Evolutionary conservation across 148 eudicot species (phyloP).

Genomic region (Arctostaphylos glauca): DNA sequence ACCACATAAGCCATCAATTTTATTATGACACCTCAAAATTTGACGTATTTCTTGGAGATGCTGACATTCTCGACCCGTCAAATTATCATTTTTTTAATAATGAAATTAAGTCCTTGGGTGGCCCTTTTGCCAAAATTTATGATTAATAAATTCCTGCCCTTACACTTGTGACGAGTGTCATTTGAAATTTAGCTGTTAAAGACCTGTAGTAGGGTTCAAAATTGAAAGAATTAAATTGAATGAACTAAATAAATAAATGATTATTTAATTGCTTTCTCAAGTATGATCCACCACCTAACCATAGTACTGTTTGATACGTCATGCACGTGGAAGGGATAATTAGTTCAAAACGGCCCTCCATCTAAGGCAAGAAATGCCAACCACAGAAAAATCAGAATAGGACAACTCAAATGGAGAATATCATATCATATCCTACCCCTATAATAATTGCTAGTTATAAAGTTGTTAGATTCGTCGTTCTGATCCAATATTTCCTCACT

Average conservation of each 20-base stretch:
- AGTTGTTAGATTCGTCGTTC: too few relatives aligned
- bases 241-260: neutral
- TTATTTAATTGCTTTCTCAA: neutral
- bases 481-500: too few relatives aligned
- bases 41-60: too few relatives aligned
- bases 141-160: neutral
- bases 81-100: neutral
- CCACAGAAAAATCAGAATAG: neutral
- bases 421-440: neutral
- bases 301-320: constrained; percentile 8
- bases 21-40: too few relatives aligned
- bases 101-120: neutral
- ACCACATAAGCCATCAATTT: too few relatives aligned
- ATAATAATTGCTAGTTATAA: neutral
- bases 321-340: neutral
- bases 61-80: too few relatives aligned
- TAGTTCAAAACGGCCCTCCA: neutral
- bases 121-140: neutral
- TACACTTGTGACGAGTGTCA: neutral
- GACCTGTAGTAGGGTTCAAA: neutral
- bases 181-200: neutral
- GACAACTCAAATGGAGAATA: constrained; percentile 10
- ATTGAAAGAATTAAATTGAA: neutral
- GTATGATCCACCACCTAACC: constrained; percentile 10
- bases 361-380: neutral